Base-by-base conservation (phyloP, 352 stramenopile species). In the Pythium utonaiense region DNA sequence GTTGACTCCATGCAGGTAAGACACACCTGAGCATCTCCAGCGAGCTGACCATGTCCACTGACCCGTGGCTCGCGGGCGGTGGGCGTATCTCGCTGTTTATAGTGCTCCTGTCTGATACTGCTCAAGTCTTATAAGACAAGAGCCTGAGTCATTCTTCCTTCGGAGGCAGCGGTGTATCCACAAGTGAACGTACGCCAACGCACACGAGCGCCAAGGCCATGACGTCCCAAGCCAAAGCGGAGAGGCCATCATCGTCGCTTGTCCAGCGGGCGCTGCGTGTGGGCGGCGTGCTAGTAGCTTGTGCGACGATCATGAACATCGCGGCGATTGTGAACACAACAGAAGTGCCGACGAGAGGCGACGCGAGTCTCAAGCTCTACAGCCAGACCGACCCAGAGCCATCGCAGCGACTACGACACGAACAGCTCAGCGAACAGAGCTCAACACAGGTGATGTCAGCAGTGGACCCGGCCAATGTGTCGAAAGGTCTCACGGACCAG, bases 341-440 rank as follows among this genome's bases (percentile, higher is more conserved):
- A 19, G 38, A 19, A 17, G 38, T 45, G 16, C 27, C 80, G 74
- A n/a, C 70, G 56, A 7, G 60, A 75, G 8, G 79, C 52, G 19
- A 70, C 60, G 14, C 66, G 59, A n/a, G n/a, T n/a, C 9, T 73
- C 64, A 53, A 75, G 66, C 57, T 89, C 82, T n/a, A 87, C 58
- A 73, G 25, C 38, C 38, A 12, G 3, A 12, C 16, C 16, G 38
- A 45, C n/a, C 38, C 24, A 40, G 33, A 40, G 9, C 33, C 9
- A 4, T 13, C 13, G 38, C 38, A 45, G 38, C 38, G 38, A 45
- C 38, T 45, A 13, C 17, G 38, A n/a, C n/a, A 45, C 3, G n/a
- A 45, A 1, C 6, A 19, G 33, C 33, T 14, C 16, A 9, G 1
- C 1, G 38, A 1, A 4, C 3, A 2, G n/a, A 45, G 6, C 12